Base-by-base conservation (phyloP, 352 stramenopile species). In the Phytophthora palmivora region DNA sequence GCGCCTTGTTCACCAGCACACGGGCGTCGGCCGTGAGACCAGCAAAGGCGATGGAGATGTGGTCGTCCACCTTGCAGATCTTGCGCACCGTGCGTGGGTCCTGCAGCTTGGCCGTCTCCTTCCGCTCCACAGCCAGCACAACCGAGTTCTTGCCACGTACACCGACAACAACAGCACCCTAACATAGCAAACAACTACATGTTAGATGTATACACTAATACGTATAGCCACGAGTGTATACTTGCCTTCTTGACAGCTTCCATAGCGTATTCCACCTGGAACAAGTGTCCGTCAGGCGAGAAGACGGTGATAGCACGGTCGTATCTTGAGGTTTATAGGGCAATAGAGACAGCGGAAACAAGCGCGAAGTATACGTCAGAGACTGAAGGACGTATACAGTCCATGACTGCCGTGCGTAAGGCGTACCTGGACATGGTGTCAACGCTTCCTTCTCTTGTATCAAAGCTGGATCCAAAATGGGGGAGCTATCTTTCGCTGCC, bases 191-290 rank as follows among this genome's bases (percentile, higher is more conserved):
- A 9, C 6, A 49, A 28, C 6, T n/a, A 24, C 24, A 43, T 11
- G 42, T 41, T 37, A 39, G 28, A 26, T 5, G 4, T 39, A 48
- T 41, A 58, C 37, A 33, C 16, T n/a, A 15, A 24, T 11, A 12
- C 0, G 14, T 50, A 50, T 19, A 26, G 21, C 9, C 0, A 21
- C 2, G 8, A 8, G 42, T 19, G 59, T 39, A 28, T 16, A 55
- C 77, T 57, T 60, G 86, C 89, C 76, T 97, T 95, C 78, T 98
- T 98, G 11, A 99, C 97, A 28, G 98, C 98, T 73, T 99, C 97
- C 92, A 99, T 99, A 60, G 98, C 98, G 85, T 99, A 99, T 87
- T 99, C 97, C 9, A 99, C 97, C 76, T 99, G 97, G 79, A 99
- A 99, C 67, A 99, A 87, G 76, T 99, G 97, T 33, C 98, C 98